Conservation (phyloP, 192 early-diverging fungal species). For the Backusella liffmaniae region DNA sequence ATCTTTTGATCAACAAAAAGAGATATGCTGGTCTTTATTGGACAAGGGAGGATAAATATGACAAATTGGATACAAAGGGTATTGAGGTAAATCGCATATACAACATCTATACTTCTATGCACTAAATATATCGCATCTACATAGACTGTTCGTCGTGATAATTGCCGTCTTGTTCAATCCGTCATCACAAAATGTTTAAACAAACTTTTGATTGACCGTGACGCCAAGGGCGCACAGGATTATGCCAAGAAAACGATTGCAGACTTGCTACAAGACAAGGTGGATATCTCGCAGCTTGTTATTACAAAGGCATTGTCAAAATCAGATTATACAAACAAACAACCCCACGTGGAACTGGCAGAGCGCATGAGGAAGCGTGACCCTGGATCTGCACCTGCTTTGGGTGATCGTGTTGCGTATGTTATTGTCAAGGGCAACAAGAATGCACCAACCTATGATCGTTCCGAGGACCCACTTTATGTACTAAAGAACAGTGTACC, state of each 20-base stretch:
- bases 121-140: neutral
- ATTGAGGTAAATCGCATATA: slow-evolving; percentile 67
- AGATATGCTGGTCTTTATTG: slow-evolving; percentile 97
- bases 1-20: slow-evolving; percentile 98
- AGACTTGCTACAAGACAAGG: slow-evolving; percentile 94
- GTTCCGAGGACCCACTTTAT: slow-evolving; percentile 97
- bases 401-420: slow-evolving; percentile 97
- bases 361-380: slow-evolving; percentile 96
- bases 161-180: slow-evolving; percentile 86
- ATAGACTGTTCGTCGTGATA: slow-evolving; percentile 94
- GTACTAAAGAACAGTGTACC: slow-evolving; percentile 98
- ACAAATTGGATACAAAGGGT: slow-evolving; percentile 97
- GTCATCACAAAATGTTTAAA: slow-evolving; percentile 91
- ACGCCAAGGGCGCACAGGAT: slow-evolving; percentile 80
- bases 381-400: slow-evolving; percentile 90
- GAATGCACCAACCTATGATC: slow-evolving; percentile 89
- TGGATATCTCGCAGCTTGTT: slow-evolving; percentile 94
- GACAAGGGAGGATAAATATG: slow-evolving; percentile 90
- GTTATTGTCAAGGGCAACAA: slow-evolving; percentile 90
- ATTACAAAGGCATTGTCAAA: slow-evolving; percentile 96
- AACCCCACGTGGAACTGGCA: slow-evolving; percentile 95
- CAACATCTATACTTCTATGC: neutral
- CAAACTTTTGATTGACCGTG: slow-evolving; percentile 88
- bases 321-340: slow-evolving; percentile 92
- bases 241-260: slow-evolving; percentile 88